These are phyloP conservation scores for Litsea cubeba DNA, from an alignment of 164 flowering plant species.

Conservation along the genomic window DNA sequence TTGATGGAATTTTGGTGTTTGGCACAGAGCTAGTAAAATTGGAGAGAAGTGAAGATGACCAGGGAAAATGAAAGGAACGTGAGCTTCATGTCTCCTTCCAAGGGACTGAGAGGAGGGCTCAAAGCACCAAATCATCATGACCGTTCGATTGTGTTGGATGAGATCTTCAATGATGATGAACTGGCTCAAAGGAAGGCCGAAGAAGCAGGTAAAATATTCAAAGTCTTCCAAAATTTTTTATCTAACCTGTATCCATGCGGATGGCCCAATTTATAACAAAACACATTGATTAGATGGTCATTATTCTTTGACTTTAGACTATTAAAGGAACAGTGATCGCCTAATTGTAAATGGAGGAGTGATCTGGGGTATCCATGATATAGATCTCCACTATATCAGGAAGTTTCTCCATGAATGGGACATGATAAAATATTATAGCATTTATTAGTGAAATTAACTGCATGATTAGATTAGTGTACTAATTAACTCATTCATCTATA, in stretches of 20 bases:
- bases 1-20: neutral
- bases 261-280: neutral
- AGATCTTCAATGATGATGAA: slow-evolving; percentile 39
- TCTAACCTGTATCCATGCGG: neutral
- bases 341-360: no score
- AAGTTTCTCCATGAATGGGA: no score
- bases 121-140: slow-evolving; percentile 30
- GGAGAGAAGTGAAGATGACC: slow-evolving; percentile 21
- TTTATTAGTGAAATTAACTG: no score
- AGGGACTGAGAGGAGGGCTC: slow-evolving; percentile 39
- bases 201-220: slow-evolving; percentile 8
- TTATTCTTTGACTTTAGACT: no score
- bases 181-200: slow-evolving; percentile 14
- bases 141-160: slow-evolving; percentile 25
- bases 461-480: no score
- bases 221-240: neutral
- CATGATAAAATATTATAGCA: no score
- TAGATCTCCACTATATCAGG: no score
- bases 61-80: slow-evolving; percentile 17
- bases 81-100: slow-evolving; percentile 33
- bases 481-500: no score
- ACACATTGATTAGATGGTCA: no score
- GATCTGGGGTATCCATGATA: no score
- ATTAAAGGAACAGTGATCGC: no score
- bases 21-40: neutral